Evolutionary conservation across 352 stramenopile species (phyloP), one percentile per base, ranked within the genome.

Genomic region (Phytophthora citricola): DNA sequence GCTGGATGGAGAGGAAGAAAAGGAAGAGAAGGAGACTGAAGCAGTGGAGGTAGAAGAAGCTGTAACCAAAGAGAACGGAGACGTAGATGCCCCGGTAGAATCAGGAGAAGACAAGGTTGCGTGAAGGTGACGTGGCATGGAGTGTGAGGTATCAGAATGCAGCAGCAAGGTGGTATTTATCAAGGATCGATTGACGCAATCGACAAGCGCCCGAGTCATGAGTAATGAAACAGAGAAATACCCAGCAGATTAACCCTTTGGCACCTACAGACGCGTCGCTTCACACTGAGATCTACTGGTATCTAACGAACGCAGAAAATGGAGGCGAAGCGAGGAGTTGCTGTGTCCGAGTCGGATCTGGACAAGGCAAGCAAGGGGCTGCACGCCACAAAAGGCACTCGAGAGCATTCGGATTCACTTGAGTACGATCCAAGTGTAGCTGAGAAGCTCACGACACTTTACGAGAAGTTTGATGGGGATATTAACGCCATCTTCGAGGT

Each of bases 401-500:
- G 78, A 41, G 81, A 90, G 58, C 81, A 91, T 69, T 73, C 76
- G 15, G 82, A 92, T 66, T 90, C 83, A 17, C 79, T 94, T 56
- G 82, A 91, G 49, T 92, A 78, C 60, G 86, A 94, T 38, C 36
- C 75, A 4, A 62, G 63, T 15, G 64, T 94, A 31, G 83, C 86
- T 26, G 68, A 81, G 11, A 83, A 80, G 24, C 67, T 92, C 4
- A 66, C 78, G 10, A 71, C 69, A 7, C 54, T 92, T 31, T 93
- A 90, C 51, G 69, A 86, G 2, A 91, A 92, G 54, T 66, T 80
- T 22, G 71, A 79, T n/a, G 85, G 81, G 2, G 80, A 93, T 31
- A 56, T 93, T 32, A 69, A 72, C 10, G 81, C 80, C 29, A 80
- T 93, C 58, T 93, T 93, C 58, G 68, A 90, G 69, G 81, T 88